A percentile compares a stretch with the other conserved stretches of the same genome.
These are phyloP conservation scores for Fusarium annulatum DNA, from an alignment of 2,329 filamentous ascomycete species.

Conservation along the genomic window DNA sequence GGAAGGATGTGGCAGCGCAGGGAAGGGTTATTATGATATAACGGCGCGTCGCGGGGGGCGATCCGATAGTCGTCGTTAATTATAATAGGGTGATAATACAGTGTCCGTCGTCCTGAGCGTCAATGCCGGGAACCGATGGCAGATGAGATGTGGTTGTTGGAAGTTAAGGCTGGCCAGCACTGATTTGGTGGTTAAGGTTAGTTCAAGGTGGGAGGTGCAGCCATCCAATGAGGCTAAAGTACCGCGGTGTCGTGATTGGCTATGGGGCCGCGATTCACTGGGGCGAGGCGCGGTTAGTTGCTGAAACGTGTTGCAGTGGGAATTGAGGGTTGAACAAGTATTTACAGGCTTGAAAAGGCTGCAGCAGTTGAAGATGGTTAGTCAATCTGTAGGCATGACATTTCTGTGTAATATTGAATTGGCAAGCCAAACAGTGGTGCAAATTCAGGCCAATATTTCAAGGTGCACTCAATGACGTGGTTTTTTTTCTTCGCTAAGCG, in stretches of 20 bases:
- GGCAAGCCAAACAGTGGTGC: not conserved
- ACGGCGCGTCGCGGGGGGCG: slow-evolving; percentile 29
- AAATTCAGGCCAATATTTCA: not conserved
- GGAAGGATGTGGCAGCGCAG: slow-evolving; percentile 21
- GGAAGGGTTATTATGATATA: slow-evolving; percentile 21
- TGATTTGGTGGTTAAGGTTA: slow-evolving; percentile 30
- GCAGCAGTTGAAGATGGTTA: not conserved
- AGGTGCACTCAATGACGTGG: slow-evolving; percentile 29
- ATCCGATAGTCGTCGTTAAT: slow-evolving; percentile 15
- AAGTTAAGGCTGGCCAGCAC: slow-evolving; percentile 27
- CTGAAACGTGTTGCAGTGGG: slow-evolving; percentile 17
- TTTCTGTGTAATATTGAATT: not conserved
- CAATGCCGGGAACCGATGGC: slow-evolving; percentile 38
- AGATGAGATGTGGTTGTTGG: slow-evolving; percentile 38
- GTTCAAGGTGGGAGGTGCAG: slow-evolving; percentile 42
- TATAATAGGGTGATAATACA: slow-evolving; percentile 19
- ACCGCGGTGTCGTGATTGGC: slow-evolving; percentile 39
- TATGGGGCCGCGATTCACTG: slow-evolving; percentile 31
- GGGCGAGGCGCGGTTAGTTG: slow-evolving; percentile 38
- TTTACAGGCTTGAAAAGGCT: not conserved
- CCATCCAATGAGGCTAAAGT: slow-evolving; percentile 35
- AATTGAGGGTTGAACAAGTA: slow-evolving; percentile 3
- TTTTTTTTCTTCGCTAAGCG: slow-evolving; percentile 23
- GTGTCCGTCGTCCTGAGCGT: slow-evolving; percentile 20
- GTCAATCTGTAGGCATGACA: not conserved